Base-by-base conservation (phyloP, 371 early-diverging fungal genomes). In the Mortierella sp. region DNA sequence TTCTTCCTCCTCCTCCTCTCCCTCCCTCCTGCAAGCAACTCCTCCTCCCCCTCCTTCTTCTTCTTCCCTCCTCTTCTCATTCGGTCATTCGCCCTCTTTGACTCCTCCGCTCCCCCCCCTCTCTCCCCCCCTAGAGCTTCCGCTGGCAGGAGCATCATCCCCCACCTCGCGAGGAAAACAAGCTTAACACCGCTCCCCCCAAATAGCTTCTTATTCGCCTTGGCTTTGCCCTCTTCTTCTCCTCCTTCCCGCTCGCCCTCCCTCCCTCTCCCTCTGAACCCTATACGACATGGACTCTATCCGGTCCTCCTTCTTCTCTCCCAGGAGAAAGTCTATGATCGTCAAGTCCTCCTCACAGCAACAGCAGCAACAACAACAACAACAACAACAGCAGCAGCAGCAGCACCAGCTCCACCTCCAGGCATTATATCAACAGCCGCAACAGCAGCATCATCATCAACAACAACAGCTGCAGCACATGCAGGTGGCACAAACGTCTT, bases 241-340 rank as follows among this genome's bases (percentile, higher is more conserved):
- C 49, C 7, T 8, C 39, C 14, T 39, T 8, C 39, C 46, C 12
- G 19, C 46, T 3, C 23, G 39, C 12, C 19, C 12, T 13, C 27
- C 49, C 21, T 27, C 28, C 21, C n/a, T n/a, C n/a, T n/a, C n/a
- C n/a, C n/a, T n/a, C n/a, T n/a, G n/a, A 14, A 9, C 42, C 10
- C n/a, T 24, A 19, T 43, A 39, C 46, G 23, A 38, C 23, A 58
- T 65, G 72, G 68, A 68, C 38, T 61, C 68, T 48, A 21, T 68
- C 61, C 51, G 47, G 54, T 65, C 64, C 1, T 71, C 72, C 46
- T 71, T 64, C 54, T 71, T 71, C 49, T 64, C 67, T 3, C 49
- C 72, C 8, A 45, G 72, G 58, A 60, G 72, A 50, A 71, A 71
- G 54, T 71, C 72, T 5, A 19, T 71, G 16, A 31, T 66, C 42